Base-by-base conservation (phyloP, 108 stramenopile species). In the Chaetoceros muelleri region DNA sequence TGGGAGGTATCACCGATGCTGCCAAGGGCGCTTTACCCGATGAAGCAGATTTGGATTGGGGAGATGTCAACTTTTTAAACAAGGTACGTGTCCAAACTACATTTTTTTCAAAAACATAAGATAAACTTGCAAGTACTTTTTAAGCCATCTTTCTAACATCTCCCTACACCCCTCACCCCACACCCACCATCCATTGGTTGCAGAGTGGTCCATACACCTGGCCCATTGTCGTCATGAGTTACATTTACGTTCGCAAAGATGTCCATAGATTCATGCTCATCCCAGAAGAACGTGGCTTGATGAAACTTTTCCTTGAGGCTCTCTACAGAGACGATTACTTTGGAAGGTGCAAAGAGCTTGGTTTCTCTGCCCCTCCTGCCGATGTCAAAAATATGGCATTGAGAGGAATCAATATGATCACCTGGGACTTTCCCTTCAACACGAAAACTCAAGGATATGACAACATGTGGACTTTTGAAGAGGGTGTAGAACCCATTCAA, bases 221-320 rank as follows among this genome's bases (percentile, higher is more conserved):
- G 87, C 92, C 92, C 31, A 89, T 94, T 48, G 71, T 81, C 30
- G 76, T 75, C 25, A 74, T 87, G 52, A 80, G 82, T 13, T 90
- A 90, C 69, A 48, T 94, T 34, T 94, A 87, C 59, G 70, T 87
- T 29, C 74, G 77, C 29, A 72, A 79, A 52, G 75, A 94, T 64
- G 53, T 53, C 22, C 46, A 52, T 24, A 5, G 5, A 13, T 2
- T 16, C 19, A 17, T 53, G 10, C 54, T 63, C 1, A 55, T 55
- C 31, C 64, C 72, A n/a, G 61, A 57, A 5, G 59, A 69, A 24
- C 74, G 68, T 47, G 47, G 62, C 0, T 49, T 86, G 13, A 49
- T 86, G 26, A 61, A 64, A 62, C 78, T 78, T 16, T 86, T 81
- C 54, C 58, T 82, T 30, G 30, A 24, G 13, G 62, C 66, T 44